These are phyloP conservation scores for Ostreobium quekettii DNA, from an alignment of 139 green algal species.

Conservation along the genomic window DNA sequence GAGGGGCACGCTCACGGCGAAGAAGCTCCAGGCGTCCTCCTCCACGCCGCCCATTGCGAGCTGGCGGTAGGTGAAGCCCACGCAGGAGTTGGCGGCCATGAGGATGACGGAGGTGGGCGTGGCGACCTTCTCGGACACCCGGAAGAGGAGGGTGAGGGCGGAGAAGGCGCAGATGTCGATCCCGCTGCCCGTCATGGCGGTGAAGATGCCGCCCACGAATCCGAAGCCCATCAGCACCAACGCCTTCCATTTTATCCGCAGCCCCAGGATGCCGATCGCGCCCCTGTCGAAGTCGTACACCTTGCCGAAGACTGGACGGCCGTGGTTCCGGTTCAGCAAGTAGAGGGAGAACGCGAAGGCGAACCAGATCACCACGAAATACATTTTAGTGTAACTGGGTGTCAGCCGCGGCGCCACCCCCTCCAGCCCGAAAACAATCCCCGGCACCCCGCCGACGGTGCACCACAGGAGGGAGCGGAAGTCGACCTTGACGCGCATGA, in stretches of 20 bases:
- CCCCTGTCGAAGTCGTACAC: background rate
- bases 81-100: background rate
- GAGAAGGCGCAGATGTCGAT: slow-evolving; percentile 3
- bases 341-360: background rate
- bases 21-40: background rate
- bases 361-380: background rate
- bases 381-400: background rate
- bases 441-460: background rate
- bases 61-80: background rate
- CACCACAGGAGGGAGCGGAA: background rate
- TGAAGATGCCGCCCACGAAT: background rate
- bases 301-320: background rate
- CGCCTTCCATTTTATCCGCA: too few species aligned
- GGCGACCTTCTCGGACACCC: background rate
- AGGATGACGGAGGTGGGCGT: background rate
- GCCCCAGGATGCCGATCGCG: background rate
- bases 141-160: background rate
- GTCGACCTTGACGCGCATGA: background rate
- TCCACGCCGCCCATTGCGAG: background rate
- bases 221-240: background rate
- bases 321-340: slow-evolving; percentile 1
- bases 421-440: background rate
- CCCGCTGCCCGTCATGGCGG: background rate
- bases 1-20: background rate
- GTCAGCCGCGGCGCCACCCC: background rate